Evolutionary conservation across 148 eudicot species (phyloP), one percentile per base, ranked within the genome.

Genomic region (Dysphania ambrosioides): DNA sequence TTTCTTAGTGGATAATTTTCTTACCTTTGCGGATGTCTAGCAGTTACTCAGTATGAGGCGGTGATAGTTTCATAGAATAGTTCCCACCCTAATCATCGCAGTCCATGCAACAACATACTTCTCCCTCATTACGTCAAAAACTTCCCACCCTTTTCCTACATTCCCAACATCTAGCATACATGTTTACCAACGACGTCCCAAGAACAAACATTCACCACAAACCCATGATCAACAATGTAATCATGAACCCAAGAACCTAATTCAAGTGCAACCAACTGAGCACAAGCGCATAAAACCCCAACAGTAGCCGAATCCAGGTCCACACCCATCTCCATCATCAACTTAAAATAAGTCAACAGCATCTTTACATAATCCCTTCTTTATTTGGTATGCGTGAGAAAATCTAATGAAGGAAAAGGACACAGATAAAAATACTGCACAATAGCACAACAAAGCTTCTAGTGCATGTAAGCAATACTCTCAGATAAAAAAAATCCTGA

Each of bases 131-230:
- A 36, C 73, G 58, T 85, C 81, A 72, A 85, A 88, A 31, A 86
- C 86, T 51, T 83, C 83, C 75, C 86, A 76, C 5, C 87, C 92
- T 75, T 85, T 77, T 27, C 36, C 68, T n/a, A 83, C 86, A 61
- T 81, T 66, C 66, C 92, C 90, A 75, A n/a, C 92, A 87, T 75
- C 80, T 87, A 40, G 81, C 77, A 59, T 87, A 85, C 92, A 85
- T 87, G 42, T 80, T 85, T 30, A 88, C 79, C 82, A 87, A 82
- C 0, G 90, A 55, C 29, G 86, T 85, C 63, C 82, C 87, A 42
- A 88, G 81, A 70, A 75, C 64, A 6, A n/a, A 75, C 79, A 83
- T 79, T 73, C 71, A 82, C 35, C 40, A 57, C 61, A 67, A 82
- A 42, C 32, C 71, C 78, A 40, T 78, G 71, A 40, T 73, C 36